Evolutionary conservation across 768 basidiomycete genomes (phyloP).

Genomic region (Tulasnella sp.): DNA sequence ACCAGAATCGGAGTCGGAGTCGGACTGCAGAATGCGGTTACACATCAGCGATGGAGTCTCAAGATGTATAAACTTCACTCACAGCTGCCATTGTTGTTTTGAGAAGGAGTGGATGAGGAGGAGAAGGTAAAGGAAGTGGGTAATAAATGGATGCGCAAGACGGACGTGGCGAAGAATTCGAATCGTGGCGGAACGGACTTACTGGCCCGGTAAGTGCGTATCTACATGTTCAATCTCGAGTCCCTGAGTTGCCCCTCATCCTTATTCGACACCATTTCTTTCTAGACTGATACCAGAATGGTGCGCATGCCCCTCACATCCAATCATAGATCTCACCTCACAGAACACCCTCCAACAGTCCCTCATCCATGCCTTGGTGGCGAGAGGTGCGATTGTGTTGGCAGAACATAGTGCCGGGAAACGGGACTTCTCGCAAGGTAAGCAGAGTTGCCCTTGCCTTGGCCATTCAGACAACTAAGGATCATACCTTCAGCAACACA

Average conservation of each 20-base stretch:
- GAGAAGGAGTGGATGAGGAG: neutral
- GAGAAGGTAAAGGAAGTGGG: neutral
- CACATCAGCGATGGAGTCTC: too few relatives aligned
- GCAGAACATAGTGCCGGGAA: constrained; percentile 75
- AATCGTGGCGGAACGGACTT: too few relatives aligned
- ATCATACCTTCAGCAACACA: constrained; percentile 46
- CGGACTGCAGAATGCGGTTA: constrained; percentile 42
- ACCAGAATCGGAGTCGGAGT: constrained; percentile 54
- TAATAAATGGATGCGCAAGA: neutral
- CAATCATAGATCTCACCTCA: too few relatives aligned
- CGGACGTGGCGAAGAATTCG: neutral
- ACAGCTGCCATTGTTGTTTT: constrained; percentile 6
- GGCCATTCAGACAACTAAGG: neutral
- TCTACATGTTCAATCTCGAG: neutral
- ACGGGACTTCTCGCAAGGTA: constrained; percentile 84
- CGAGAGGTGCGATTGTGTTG: constrained; percentile 67
- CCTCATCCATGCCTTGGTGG: constrained; percentile 71
- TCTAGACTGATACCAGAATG: neutral
- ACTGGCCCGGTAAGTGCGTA: too few relatives aligned
- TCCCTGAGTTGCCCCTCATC: too few relatives aligned
- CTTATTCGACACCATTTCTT: neutral
- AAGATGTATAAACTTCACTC: neutral
- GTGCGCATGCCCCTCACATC: neutral
- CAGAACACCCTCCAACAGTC: too few relatives aligned
- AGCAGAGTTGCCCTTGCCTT: constrained; percentile 16